These are phyloP conservation scores for Colletotrichum karsti DNA, from an alignment of 2,329 filamentous ascomycete genomes.

Conservation along the genomic window DNA sequence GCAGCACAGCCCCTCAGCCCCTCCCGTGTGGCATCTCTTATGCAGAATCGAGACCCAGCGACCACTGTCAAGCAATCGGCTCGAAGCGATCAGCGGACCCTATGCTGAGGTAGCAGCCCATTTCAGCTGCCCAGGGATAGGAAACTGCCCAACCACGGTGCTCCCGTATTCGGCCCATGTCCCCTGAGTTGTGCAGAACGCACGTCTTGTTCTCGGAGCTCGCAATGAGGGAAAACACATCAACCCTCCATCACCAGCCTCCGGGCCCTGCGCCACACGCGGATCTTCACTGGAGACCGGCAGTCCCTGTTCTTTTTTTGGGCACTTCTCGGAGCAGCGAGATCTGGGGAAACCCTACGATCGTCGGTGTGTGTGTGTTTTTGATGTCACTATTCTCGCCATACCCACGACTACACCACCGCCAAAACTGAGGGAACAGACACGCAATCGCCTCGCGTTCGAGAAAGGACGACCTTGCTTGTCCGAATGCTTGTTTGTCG, in stretches of 20 bases:
- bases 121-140: conserved; percentile 29
- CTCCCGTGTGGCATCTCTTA: conserved; percentile 14
- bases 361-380: neutral
- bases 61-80: conserved; percentile 21
- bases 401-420: neutral
- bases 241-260: conserved; percentile 14
- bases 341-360: conserved; percentile 26
- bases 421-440: neutral
- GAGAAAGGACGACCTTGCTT: neutral
- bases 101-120: conserved; percentile 22
- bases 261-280: conserved; percentile 26
- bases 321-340: conserved; percentile 12
- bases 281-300: conserved; percentile 24
- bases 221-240: neutral
- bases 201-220: neutral
- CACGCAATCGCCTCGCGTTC: neutral
- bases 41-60: conserved; percentile 7
- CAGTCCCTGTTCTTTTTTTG: conserved; percentile 31
- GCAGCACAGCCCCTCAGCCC: conserved; percentile 29
- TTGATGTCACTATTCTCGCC: neutral
- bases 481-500: neutral
- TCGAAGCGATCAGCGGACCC: conserved; percentile 27
- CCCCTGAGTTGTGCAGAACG: conserved; percentile 13
- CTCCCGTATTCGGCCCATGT: conserved; percentile 11
- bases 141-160: conserved; percentile 14